Percentiles rank a stretch among this genome's conserved stretches.
These are phyloP conservation scores for Pichia heedii DNA, from an alignment of 805 yeast genomes.

Conservation along the genomic window DNA sequence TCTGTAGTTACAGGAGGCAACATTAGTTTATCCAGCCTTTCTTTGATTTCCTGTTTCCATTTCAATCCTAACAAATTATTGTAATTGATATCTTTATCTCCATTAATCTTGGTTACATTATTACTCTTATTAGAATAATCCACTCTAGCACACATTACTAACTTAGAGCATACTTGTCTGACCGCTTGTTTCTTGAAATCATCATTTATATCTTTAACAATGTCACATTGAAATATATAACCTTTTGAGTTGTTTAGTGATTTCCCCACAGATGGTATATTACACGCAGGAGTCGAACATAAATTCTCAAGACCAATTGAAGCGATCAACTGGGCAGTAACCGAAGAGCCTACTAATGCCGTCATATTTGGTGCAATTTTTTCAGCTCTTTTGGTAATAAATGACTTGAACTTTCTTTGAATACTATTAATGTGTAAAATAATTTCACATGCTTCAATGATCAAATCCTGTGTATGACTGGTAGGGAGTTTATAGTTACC, in stretches of 20 bases:
- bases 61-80: conserved; percentile 39
- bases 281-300: conserved; percentile 71
- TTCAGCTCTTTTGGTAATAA: conserved; percentile 47
- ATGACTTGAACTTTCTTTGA: conserved; percentile 36
- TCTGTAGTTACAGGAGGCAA: conserved; percentile 68
- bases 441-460: conserved; percentile 35
- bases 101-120: neutral
- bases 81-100: conserved; percentile 28
- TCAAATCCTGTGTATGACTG: neutral
- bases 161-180: conserved; percentile 71
- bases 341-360: conserved; percentile 58
- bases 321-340: conserved; percentile 66
- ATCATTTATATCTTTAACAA: conserved; percentile 51
- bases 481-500: neutral
- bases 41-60: conserved; percentile 51
- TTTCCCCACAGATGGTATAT: conserved; percentile 69
- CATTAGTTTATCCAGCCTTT: conserved; percentile 59
- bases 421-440: conserved; percentile 38
- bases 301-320: conserved; percentile 62
- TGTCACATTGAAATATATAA: conserved; percentile 49
- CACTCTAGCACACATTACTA: conserved; percentile 73
- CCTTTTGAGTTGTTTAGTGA: conserved; percentile 41
- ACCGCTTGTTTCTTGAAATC: conserved; percentile 59
- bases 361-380: conserved; percentile 73
- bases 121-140: conserved; percentile 31